Conservation (phyloP, 495 filamentous ascomycete species). For the Podospora tetraspora region DNA sequence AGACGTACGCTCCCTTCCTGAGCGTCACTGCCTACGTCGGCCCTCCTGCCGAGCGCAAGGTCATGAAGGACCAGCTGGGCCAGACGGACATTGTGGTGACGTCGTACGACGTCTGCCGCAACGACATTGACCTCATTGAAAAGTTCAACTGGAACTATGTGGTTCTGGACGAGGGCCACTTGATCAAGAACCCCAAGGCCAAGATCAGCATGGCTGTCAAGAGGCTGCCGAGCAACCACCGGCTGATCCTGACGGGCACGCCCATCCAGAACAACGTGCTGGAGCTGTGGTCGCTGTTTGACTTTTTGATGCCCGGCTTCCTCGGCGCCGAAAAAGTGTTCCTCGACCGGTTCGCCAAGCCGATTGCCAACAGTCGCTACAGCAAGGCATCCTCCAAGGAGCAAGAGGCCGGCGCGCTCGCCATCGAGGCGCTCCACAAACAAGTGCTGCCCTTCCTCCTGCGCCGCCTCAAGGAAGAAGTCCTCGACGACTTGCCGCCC, state of each 20-base stretch:
- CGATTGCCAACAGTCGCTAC: constrained; percentile 89
- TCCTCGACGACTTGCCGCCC: constrained; percentile 89
- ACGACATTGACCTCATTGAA: constrained; percentile 79
- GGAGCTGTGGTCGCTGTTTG: constrained; percentile 96
- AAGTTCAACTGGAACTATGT: constrained; percentile 93
- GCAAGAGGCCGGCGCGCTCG: constrained; percentile 92
- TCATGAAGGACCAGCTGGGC: constrained; percentile 59
- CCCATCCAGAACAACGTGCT: constrained; percentile 96
- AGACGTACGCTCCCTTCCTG: constrained; percentile 90
- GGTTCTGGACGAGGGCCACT: constrained; percentile 92
- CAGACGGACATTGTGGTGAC: constrained; percentile 90
- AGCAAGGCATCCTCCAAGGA: constrained; percentile 97
- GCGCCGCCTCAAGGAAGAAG: constrained; percentile 94
- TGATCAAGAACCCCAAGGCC: constrained; percentile 96
- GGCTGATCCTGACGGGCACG: constrained; percentile 91
- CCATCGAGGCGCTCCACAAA: constrained; percentile 95
- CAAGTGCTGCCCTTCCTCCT: constrained; percentile 96
- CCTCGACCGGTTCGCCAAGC: constrained; percentile 93
- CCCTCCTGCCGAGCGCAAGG: constrained; percentile 69
- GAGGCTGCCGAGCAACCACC: constrained; percentile 79
- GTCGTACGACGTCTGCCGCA: constrained; percentile 94
- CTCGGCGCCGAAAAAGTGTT: constrained; percentile 98
- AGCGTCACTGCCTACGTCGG: constrained; percentile 85
- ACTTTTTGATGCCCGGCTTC: constrained; percentile 99
- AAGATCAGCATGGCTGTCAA: constrained; percentile 92